These are phyloP conservation scores for Arachnomyces sp. DNA, from an alignment of 2,329 filamentous ascomycete species.

Conservation along the genomic window DNA sequence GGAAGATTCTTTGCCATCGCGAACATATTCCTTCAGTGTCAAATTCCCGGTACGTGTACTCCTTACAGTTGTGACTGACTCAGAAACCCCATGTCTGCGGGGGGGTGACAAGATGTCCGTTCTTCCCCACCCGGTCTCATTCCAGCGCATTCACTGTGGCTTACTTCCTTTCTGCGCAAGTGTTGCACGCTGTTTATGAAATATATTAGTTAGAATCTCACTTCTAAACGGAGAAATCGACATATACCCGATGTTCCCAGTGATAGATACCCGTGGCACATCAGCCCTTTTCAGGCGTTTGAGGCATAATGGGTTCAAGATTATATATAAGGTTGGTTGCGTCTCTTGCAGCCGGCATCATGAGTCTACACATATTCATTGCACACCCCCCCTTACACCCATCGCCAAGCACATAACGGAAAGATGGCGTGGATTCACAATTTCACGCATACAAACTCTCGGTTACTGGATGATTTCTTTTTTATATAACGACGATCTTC, in stretches of 20 bases:
- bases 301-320: slow-evolving; percentile 1
- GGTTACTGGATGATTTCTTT: too few relatives aligned
- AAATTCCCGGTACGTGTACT: slow-evolving; percentile 11
- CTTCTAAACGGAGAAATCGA: neutral
- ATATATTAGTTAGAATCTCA: neutral
- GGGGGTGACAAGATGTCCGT: slow-evolving; percentile 7
- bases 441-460: too few relatives aligned
- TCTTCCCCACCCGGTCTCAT: slow-evolving; percentile 9
- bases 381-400: too few relatives aligned
- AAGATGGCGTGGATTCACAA: too few relatives aligned
- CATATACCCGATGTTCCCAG: slow-evolving; percentile 7
- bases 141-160: slow-evolving; percentile 5
- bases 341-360: too few relatives aligned
- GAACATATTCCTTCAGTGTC: slow-evolving; percentile 5
- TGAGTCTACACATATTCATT: too few relatives aligned
- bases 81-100: slow-evolving; percentile 11
- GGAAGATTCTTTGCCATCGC: slow-evolving; percentile 7
- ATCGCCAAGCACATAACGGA: too few relatives aligned
- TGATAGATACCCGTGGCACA: too few relatives aligned
- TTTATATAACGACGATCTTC: too few relatives aligned
- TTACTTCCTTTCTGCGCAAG: slow-evolving; percentile 5
- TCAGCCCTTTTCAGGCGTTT: too few relatives aligned
- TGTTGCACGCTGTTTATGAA: slow-evolving; percentile 1
- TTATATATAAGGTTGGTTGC: neutral
- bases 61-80: slow-evolving; percentile 11